A percentile compares a stretch with the other conserved stretches of the same genome.
Conservation (phyloP, 345 rosid species). For the Excoecaria agallocha region DNA sequence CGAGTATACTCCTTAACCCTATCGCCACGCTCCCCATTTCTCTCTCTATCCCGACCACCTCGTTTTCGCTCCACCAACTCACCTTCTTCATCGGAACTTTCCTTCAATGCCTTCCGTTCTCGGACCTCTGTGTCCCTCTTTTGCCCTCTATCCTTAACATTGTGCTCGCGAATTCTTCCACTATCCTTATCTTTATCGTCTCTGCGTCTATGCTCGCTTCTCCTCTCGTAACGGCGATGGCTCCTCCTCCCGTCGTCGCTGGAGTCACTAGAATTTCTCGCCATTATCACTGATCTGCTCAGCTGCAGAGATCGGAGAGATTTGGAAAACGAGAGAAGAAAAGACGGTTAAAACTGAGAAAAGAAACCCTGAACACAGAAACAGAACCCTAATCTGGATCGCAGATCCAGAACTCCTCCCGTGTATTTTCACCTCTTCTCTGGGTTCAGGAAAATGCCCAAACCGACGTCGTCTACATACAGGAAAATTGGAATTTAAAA, state of each 20-base stretch:
- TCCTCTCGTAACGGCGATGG: conserved; percentile 13
- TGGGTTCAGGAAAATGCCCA: too few species aligned
- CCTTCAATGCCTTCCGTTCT: not conserved
- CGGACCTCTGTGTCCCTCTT: not conserved
- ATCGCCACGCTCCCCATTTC: not conserved
- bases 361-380: too few species aligned
- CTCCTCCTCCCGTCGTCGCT: conserved; percentile 16
- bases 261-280: conserved; percentile 25
- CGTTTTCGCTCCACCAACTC: conserved; percentile 21
- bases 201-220: not conserved
- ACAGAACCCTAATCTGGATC: too few species aligned
- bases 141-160: not conserved
- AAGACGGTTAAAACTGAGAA: too few species aligned
- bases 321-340: too few species aligned
- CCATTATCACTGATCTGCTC: conserved; percentile 7
- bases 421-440: too few species aligned
- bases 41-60: not conserved
- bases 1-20: not conserved
- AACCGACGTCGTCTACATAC: too few species aligned
- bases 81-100: conserved; percentile 22
- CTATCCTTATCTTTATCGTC: conserved; percentile 4
- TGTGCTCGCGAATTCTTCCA: conserved; percentile 2
- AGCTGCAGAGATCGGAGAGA: too few species aligned
- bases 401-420: too few species aligned
- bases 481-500: too few species aligned